Percentiles rank a stretch among this genome's conserved stretches.
phyloP scores from a whole-genome alignment of 2,329 filamentous ascomycete species.

The Alternaria incomplexa region DNA sequence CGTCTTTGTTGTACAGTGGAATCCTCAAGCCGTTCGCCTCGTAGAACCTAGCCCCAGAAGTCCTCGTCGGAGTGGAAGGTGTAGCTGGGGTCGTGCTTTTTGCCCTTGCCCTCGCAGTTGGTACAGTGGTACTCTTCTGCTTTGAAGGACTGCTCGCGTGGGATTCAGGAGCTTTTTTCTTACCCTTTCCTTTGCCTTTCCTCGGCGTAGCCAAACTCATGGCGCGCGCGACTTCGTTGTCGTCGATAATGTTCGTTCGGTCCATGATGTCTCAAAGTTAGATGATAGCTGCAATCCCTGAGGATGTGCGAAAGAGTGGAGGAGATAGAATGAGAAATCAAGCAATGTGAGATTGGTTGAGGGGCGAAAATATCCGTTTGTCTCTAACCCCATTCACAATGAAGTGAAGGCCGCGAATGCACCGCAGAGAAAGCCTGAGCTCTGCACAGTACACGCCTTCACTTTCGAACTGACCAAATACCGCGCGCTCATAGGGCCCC shows the following conservation, averaged over 20 bases:
- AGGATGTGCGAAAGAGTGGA: not conserved
- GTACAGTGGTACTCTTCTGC: not conserved
- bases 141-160: not conserved
- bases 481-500: not conserved
- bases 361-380: not conserved
- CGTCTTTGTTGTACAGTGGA: slow-evolving; percentile 9
- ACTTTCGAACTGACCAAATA: not conserved
- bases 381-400: slow-evolving; percentile 6
- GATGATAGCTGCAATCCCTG: not conserved
- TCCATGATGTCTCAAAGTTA: not conserved
- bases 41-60: slow-evolving; percentile 4
- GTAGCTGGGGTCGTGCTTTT: not conserved
- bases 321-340: not conserved
- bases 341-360: not conserved
- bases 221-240: not conserved
- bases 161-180: not conserved
- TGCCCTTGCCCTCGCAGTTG: not conserved
- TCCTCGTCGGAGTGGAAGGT: not conserved
- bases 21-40: slow-evolving; percentile 18
- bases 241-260: slow-evolving; percentile 8
- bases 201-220: not conserved
- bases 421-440: not conserved
- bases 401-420: not conserved
- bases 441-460: not conserved
- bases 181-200: slow-evolving; percentile 1